phyloP scores from a whole-genome alignment of 73 alveolate species.

The Paraurostyla sp. region DNA sequence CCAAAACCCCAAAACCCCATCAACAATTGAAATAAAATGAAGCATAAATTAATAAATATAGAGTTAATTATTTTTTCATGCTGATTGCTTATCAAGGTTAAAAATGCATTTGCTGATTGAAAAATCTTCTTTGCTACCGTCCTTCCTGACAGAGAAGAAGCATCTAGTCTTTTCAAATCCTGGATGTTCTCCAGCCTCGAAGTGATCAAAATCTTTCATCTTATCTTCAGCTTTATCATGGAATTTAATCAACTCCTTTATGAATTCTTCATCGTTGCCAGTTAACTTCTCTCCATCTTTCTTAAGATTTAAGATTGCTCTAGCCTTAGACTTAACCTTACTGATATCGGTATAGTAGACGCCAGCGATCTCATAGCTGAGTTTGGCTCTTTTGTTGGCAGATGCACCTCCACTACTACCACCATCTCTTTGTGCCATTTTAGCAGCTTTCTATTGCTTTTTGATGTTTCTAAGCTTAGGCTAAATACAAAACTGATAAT shows the following conservation, averaged over 20 bases:
- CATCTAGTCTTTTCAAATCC: conserved; percentile 88
- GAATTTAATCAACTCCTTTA: conserved; percentile 75
- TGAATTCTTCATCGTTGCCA: conserved; percentile 87
- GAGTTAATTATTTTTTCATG: not conserved
- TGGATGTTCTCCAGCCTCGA: conserved; percentile 90
- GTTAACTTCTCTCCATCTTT: conserved; percentile 82
- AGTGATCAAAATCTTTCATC: conserved; percentile 77
- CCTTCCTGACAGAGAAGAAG: conserved; percentile 87
- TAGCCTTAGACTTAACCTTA: conserved; percentile 76
- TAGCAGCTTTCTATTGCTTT: conserved; percentile 9
- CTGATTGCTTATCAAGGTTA: conserved; percentile 36
- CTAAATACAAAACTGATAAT: conserved; percentile 83
- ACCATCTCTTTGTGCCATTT: conserved; percentile 62
- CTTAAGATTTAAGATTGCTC: conserved; percentile 80
- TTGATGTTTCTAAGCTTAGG: conserved; percentile 73
- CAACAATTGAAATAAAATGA: no score
- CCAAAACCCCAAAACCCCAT: no score
- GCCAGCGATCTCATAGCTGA: conserved; percentile 74
- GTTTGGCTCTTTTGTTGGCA: conserved; percentile 57
- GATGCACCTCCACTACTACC: conserved; percentile 71
- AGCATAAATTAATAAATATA: no score
- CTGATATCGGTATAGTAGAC: conserved; percentile 55
- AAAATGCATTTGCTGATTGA: conserved; percentile 82
- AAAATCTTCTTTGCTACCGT: conserved; percentile 91
- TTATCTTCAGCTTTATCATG: conserved; percentile 84